Conservation (phyloP, 179 eudicot genomes). For the Nepenthes alata region DNA sequence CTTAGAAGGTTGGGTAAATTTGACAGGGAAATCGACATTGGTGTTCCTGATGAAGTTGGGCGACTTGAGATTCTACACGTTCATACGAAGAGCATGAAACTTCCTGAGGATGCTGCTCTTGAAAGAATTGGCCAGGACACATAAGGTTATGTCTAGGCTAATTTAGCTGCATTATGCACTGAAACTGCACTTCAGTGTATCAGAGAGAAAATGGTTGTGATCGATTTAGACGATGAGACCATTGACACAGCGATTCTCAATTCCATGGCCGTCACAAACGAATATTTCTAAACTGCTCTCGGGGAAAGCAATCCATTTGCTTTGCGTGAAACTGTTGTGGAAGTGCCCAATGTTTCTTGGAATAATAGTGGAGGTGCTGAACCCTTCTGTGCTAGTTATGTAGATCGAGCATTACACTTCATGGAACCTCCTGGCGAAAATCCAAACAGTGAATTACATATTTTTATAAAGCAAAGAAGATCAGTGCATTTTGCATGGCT, state of each 20-base stretch:
- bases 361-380: conserved; percentile 47
- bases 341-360: conserved; percentile 44
- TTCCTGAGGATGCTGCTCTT: conserved; percentile 35
- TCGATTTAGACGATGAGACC: conserved; percentile 10
- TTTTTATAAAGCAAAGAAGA: too few relatives aligned
- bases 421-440: too few relatives aligned
- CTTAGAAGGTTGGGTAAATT: conserved; percentile 59
- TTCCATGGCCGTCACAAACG: conserved; percentile 48
- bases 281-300: conserved; percentile 48
- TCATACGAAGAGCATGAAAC: conserved; percentile 61
- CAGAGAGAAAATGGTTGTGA: conserved; percentile 1
- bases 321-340: conserved; percentile 51
- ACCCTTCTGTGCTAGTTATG: too few relatives aligned
- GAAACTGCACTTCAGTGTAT: conserved; percentile 1
- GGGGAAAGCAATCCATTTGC: conserved; percentile 52
- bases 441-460: too few relatives aligned
- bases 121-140: conserved; percentile 3
- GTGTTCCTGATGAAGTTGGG: conserved; percentile 74
- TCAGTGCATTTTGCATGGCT: too few relatives aligned
- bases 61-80: conserved; percentile 55
- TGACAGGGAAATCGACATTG: conserved; percentile 62
- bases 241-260: conserved; percentile 47
- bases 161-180: conserved; percentile 2
- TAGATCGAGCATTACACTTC: too few relatives aligned
- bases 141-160: not conserved